Base-by-base conservation (phyloP, 2,329 filamentous ascomycete genomes). In the Botrytis fragariae region DNA sequence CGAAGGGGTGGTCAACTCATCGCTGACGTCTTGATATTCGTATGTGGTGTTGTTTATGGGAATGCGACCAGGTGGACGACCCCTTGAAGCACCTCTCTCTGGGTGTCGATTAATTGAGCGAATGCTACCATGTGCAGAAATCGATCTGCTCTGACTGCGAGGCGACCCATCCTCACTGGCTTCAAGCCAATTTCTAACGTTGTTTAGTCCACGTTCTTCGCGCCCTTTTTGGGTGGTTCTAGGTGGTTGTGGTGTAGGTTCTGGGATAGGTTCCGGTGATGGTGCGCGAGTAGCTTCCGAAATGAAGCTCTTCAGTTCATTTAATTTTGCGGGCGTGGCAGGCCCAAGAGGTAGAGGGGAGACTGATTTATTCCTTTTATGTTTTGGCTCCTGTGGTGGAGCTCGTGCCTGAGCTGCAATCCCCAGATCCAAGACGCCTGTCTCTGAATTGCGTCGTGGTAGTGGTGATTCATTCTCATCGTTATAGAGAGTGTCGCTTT, bases 401-500 rank as follows among this genome's bases (percentile, higher is more conserved):
- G 75, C 70, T 48, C 61, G 62, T 39, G 64, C 44, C 44, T 62
- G 62, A 42, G 64, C 44, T 42, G 74, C 75, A n/a, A 68, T 74
- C 59, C 73, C 77, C 59, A 77, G 32, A 61, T 78, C 75, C 79
- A 79, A 80, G 9, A 74, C 72, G 8, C 79, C 76, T 69, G 78
- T 81, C 72, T 81, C 80, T 14, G 80, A 81, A 72, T 81, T 81
- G 64, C 79, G 79, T 74, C 80, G 78, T 32, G 51, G 75, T n/a
- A 74, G 48, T 70, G 68, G 62, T 18, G 74, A 48, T 29, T 67
- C 69, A 25, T 74, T 74, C 22, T 77, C 76, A 29, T 75, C 71
- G 29, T 75, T 69, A 32, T 65, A 72, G 22, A 62, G 72, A 42
- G 76, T 74, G 32, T 73, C 76, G n/a, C 70, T 61, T 44, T 71